A percentile compares a stretch with the other conserved stretches of the same genome.
phyloP scores from a whole-genome alignment of 1,139 yeast genomes.

The Kurtzmaniella natalensis region DNA sequence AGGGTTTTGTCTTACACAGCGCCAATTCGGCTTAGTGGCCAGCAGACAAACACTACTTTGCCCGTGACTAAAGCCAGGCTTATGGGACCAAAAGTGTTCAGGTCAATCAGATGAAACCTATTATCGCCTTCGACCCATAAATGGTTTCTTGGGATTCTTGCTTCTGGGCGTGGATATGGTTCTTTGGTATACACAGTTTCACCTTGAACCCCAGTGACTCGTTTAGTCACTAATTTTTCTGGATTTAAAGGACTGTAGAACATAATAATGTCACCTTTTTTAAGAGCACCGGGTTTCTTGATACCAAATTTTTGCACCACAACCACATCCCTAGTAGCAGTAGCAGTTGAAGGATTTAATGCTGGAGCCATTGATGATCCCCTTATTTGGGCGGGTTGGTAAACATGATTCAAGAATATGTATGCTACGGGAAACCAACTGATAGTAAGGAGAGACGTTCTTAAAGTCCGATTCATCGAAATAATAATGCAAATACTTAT shows the following conservation, averaged over 20 bases:
- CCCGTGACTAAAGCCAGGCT: conserved; percentile 77
- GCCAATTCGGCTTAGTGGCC: conserved; percentile 63
- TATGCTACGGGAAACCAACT: conserved; percentile 80
- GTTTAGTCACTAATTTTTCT: conserved; percentile 64
- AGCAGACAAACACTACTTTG: conserved; percentile 57
- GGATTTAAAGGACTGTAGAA: conserved; percentile 80
- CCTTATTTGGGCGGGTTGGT: conserved; percentile 70
- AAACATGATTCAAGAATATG: conserved; percentile 65
- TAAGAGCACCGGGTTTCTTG: conserved; percentile 40
- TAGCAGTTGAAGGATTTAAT: conserved; percentile 59
- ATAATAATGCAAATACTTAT: no score
- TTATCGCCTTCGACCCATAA: conserved; percentile 96
- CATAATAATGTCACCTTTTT: conserved; percentile 70
- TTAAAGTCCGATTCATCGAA: no score
- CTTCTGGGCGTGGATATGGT: conserved; percentile 61
- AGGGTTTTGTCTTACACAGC: no score
- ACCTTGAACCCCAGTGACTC: conserved; percentile 73
- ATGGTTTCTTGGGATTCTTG: conserved; percentile 71
- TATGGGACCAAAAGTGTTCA: conserved; percentile 82
- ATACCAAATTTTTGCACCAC: conserved; percentile 63
- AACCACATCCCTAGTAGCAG: conserved; percentile 61
- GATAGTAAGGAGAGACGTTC: conserved; percentile 28
- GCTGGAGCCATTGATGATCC: conserved; percentile 92
- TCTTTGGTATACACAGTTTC: conserved; percentile 55
- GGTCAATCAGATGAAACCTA: conserved; percentile 73